phyloP scores from a whole-genome alignment of 257 asterid species.

The Scutellaria galericulata region DNA sequence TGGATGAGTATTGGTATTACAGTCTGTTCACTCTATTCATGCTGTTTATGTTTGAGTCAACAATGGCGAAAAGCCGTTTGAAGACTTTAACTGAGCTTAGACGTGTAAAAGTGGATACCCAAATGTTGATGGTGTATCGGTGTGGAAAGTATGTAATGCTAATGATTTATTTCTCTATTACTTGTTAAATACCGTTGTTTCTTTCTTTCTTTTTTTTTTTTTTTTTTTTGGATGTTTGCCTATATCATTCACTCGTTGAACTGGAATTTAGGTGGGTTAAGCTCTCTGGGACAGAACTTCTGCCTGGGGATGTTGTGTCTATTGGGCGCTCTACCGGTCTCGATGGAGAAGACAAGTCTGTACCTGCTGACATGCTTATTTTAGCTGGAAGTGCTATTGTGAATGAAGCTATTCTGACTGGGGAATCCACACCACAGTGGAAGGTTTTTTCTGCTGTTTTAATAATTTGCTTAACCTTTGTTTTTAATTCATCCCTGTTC shows the following conservation, averaged over 20 bases:
- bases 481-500: background rate
- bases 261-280: slow-evolving; percentile 77
- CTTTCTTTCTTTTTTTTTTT: background rate
- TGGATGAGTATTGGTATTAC: slow-evolving; percentile 98
- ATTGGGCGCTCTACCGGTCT: slow-evolving; percentile 87
- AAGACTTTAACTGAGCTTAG: slow-evolving; percentile 93
- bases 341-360: slow-evolving; percentile 93
- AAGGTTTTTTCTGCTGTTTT: slow-evolving; percentile 60
- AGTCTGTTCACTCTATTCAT: slow-evolving; percentile 92
- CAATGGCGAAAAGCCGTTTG: slow-evolving; percentile 97
- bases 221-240: slow-evolving; percentile 12
- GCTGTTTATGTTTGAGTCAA: slow-evolving; percentile 99
- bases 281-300: slow-evolving; percentile 89
- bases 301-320: slow-evolving; percentile 98
- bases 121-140: slow-evolving; percentile 87
- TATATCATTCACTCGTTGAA: slow-evolving; percentile 36
- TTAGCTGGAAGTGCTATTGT: slow-evolving; percentile 97
- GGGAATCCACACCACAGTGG: slow-evolving; percentile 99
- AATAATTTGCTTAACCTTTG: background rate
- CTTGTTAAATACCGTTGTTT: slow-evolving; percentile 11
- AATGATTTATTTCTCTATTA: slow-evolving; percentile 20
- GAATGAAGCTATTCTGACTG: slow-evolving; percentile 97
- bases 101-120: slow-evolving; percentile 94
- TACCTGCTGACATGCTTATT: slow-evolving; percentile 98
- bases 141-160: slow-evolving; percentile 85